Percentiles rank a stretch among this genome's conserved stretches.
Evolutionary conservation across 495 filamentous ascomycete species (phyloP).

Genomic region (Cladorrhinum samala): DNA sequence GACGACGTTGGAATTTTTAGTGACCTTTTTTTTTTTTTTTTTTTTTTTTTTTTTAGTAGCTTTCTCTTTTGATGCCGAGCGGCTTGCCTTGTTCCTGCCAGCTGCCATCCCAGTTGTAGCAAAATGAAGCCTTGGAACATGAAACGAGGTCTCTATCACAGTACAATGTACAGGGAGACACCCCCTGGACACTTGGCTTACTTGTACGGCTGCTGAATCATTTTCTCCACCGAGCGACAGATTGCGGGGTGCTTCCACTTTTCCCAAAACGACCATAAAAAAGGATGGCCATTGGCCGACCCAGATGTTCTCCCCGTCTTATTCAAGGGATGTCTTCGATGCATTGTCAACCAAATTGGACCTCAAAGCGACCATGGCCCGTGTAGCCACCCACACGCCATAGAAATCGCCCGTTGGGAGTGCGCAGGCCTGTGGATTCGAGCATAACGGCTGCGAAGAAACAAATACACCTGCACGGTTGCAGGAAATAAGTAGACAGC

Average conservation of each 20-base stretch:
- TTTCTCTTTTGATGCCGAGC: not conserved
- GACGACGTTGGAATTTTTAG: not conserved
- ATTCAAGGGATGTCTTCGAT: too few species aligned
- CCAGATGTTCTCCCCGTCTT: too few species aligned
- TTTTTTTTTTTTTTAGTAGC: not conserved
- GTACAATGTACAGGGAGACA: not conserved
- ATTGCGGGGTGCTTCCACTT: not conserved
- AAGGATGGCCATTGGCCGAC: not conserved
- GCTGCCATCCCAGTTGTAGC: not conserved
- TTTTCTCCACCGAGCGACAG: not conserved
- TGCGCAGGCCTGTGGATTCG: too few species aligned
- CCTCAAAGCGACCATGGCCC: too few species aligned
- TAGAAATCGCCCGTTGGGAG: too few species aligned
- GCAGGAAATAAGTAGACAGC: too few species aligned
- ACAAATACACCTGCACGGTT: too few species aligned
- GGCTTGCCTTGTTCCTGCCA: not conserved
- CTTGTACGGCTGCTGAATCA: not conserved
- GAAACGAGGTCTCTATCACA: too few species aligned
- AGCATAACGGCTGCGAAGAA: too few species aligned
- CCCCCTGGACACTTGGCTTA: not conserved
- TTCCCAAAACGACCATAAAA: not conserved
- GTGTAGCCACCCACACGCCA: too few species aligned
- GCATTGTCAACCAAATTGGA: too few species aligned
- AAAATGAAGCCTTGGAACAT: not conserved
- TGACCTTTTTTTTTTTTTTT: not conserved